Base-by-base conservation (phyloP, 495 filamentous ascomycete genomes). In the Hypoxylon fuscum region DNA sequence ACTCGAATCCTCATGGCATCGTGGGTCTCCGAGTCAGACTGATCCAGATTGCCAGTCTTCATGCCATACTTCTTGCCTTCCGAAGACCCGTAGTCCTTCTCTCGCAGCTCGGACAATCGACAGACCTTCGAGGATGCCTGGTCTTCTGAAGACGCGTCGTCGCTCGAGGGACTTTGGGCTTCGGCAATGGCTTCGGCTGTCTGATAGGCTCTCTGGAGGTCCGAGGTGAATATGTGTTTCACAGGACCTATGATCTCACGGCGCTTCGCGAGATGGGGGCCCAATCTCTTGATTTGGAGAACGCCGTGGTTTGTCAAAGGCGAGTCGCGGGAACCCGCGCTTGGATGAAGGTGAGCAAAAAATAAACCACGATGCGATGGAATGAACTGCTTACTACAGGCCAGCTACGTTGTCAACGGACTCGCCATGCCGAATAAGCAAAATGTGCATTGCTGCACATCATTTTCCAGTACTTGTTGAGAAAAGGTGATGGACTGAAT, bases 361-460 rank as follows among this genome's bases (percentile, higher is more conserved):
- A 31, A 12, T 22, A 6, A 9, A 31, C 3, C 14, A 20, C 22
- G 27, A n/a, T n/a, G n/a, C 23, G 31, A n/a, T 17, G n/a, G 14
- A 27, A 38, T 22, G 34, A 25, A 45, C 40, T 20, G 32, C 53
- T 53, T 81, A 94, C 91, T 89, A 92, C 51, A 87, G 68, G 47
- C 85, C 81, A 29, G 87, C 88, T 50, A 95, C 86, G 76, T 96
- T 96, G 73, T 95, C 88, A 38, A 93, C 87, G 3, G 92, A 93
- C 74, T 96, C 93, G 56, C 88, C 93, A 77, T 96, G 92, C 47
- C 92, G 85, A 57, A 95, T 87, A 44, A 96, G 83, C 69, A 90
- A 83, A 41, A 96, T 74, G 70, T 80, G 85, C 90, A 95, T 72
- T 55, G 63, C 55, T 49, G 18, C 52, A 37, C 66, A 52, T 50